Evolutionary conservation across 306 rosid genomes (phyloP), one percentile per base, ranked within the genome.

Genomic region (Abrus pulchellus): DNA sequence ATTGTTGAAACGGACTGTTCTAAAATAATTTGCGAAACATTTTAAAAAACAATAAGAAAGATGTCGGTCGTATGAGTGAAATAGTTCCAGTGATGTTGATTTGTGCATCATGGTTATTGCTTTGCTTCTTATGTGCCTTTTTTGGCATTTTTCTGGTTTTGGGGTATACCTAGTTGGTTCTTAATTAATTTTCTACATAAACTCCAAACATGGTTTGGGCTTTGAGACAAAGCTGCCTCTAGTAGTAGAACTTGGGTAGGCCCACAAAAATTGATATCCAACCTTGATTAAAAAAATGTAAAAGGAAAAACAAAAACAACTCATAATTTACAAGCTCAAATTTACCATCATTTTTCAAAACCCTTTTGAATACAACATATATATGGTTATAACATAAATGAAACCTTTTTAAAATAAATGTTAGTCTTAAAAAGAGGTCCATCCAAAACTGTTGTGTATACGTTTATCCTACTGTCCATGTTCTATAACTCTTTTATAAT

Each of bases 31-130:
- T 82, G 4, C 10, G 1, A 41, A 30, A 3, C 1, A 43, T 10
- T 40, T 30, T 3, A 59, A 68, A 33, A 12, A 41, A 40, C 32
- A 28, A 10, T 53, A 32, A 49, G 40, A 62, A 69, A 70, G 6
- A 1, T 79, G 84, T 84, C 84, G 84, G 81, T 79, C 59, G 30
- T 55, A 7, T 1, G 27, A 77, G 12, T 73, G 48, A 73, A 80
- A 63, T 14, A 62, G 63, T 73, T 73, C 29, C 52, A 8, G 40
- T 54, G 79, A 79, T 73, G 78, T 68, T 68, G 68, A 83, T 66
- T 7, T 56, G 55, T 9, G 62, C 43, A 65, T 20, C 34, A 45
- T 41, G 73, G 52, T 74, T 27, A 73, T 73, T 72, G 84, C 59
- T 11, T 43, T 52, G 59, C 45, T 72, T 47, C 53, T 53, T 43